Evolutionary conservation across 192 early-diverging fungal genomes (phyloP).

Genomic region (Geosiphon pyriformis): DNA sequence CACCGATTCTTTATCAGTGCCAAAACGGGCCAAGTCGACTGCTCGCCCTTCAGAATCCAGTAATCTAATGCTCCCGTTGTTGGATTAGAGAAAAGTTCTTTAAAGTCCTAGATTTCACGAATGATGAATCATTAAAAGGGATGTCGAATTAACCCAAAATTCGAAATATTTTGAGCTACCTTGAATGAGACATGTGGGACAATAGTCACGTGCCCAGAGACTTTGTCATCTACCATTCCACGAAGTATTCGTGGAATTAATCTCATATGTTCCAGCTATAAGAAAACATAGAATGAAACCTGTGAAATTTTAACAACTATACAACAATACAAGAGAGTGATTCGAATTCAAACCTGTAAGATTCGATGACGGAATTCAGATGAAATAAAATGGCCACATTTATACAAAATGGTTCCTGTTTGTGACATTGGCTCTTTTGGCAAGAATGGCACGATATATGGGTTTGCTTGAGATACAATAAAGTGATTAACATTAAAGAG

Average conservation of each 20-base stretch:
- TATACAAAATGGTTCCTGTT: constrained; percentile 31
- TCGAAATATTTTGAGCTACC: constrained; percentile 28
- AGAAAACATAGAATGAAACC: neutral
- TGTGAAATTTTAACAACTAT: neutral
- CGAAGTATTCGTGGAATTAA: constrained; percentile 53
- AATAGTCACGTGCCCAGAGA: constrained; percentile 69
- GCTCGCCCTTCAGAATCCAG: constrained; percentile 77
- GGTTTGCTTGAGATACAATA: constrained; percentile 73
- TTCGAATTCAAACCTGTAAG: constrained; percentile 44
- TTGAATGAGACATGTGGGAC: constrained; percentile 46
- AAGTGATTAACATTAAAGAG: constrained; percentile 84
- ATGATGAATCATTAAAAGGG: neutral
- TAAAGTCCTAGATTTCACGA: constrained; percentile 50
- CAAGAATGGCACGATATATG: constrained; percentile 63
- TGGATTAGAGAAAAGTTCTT: constrained; percentile 63
- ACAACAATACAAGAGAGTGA: neutral
- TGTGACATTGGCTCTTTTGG: constrained; percentile 40
- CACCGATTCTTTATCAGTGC: constrained; percentile 62
- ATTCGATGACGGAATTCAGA: constrained; percentile 59
- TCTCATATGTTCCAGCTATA: constrained; percentile 53
- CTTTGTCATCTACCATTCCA: constrained; percentile 55
- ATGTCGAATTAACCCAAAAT: neutral
- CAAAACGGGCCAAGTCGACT: constrained; percentile 71
- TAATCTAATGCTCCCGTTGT: constrained; percentile 54
- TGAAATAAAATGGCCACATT: constrained; percentile 45